A percentile compares a stretch with the other conserved stretches of the same genome.
These are phyloP conservation scores for Melocanna baccifera DNA, from an alignment of 176 grass and related monocot species.

Conservation along the genomic window DNA sequence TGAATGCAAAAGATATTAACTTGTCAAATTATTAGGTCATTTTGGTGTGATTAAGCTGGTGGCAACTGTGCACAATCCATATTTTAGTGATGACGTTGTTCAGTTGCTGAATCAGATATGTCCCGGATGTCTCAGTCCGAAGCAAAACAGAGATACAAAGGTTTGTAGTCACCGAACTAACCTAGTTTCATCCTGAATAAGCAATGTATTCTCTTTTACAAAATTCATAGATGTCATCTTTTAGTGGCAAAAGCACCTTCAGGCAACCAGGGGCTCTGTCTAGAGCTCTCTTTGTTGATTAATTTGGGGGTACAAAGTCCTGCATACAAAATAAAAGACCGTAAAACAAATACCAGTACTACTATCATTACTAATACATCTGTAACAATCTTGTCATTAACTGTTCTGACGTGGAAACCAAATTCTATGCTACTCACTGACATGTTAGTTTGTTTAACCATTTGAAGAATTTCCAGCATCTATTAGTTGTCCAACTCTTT, in stretches of 20 bases:
- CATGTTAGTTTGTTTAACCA: conserved; percentile 29
- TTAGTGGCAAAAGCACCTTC: not conserved
- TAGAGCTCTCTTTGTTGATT: conserved; percentile 6
- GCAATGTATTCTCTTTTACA: conserved; percentile 1
- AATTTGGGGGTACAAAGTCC: not conserved
- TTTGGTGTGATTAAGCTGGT: conserved; percentile 72
- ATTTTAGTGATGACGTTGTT: conserved; percentile 70
- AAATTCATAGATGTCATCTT: not conserved
- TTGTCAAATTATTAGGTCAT: conserved; percentile 63
- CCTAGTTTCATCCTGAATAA: conserved; percentile 19
- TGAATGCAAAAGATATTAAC: conserved; percentile 16
- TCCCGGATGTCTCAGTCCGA: conserved; percentile 60
- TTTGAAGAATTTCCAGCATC: not conserved
- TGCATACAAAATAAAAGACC: not conserved
- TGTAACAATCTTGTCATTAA: not conserved
- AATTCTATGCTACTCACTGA: not conserved
- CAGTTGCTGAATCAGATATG: conserved; percentile 89
- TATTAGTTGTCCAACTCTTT: not conserved
- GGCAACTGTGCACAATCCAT: conserved; percentile 64
- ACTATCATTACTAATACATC: not conserved
- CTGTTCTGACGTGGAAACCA: conserved; percentile 14
- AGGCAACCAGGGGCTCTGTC: not conserved
- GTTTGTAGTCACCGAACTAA: conserved; percentile 40
- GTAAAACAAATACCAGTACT: conserved; percentile 4
- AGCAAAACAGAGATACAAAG: conserved; percentile 55